Conservation (phyloP, 2,329 filamentous ascomycete genomes). For the Botryotinia convoluta region DNA sequence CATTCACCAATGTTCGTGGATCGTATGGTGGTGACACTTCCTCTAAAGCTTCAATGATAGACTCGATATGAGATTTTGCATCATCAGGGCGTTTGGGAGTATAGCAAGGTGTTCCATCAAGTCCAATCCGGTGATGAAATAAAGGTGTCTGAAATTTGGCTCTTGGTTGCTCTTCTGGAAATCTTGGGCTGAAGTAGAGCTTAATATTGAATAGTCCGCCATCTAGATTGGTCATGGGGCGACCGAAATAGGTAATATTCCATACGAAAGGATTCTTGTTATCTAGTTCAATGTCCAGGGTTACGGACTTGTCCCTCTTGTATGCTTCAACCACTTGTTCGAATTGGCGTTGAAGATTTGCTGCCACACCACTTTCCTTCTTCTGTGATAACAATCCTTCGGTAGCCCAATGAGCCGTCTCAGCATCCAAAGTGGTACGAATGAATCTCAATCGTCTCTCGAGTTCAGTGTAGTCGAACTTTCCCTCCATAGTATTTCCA, state of each 20-base stretch:
- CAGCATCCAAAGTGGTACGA: constrained; percentile 67
- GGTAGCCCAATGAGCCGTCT: constrained; percentile 67
- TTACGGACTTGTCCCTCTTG: constrained; percentile 65
- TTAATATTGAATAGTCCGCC: constrained; percentile 84
- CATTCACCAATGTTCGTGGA: constrained; percentile 81
- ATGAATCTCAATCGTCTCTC: constrained; percentile 66
- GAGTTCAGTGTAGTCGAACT: constrained; percentile 76
- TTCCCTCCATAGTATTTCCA: constrained; percentile 80
- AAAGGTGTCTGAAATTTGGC: constrained; percentile 76
- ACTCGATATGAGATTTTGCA: constrained; percentile 77
- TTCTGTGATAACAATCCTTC: constrained; percentile 63
- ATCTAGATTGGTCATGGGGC: constrained; percentile 89
- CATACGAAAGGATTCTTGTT: constrained; percentile 87
- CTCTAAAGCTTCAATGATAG: constrained; percentile 77
- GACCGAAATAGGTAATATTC: constrained; percentile 84
- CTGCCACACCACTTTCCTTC: constrained; percentile 72
- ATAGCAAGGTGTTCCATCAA: constrained; percentile 81
- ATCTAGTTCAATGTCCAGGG: constrained; percentile 73
- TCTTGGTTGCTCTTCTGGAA: constrained; percentile 85
- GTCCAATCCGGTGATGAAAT: constrained; percentile 84
- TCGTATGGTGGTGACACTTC: constrained; percentile 88
- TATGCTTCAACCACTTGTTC: constrained; percentile 77
- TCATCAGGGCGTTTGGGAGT: constrained; percentile 70
- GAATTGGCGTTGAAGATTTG: constrained; percentile 79
- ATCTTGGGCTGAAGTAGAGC: constrained; percentile 76